Evolutionary conservation across 2,329 filamentous ascomycete species (phyloP).

Genomic region (Drechslerella dactyloides): DNA sequence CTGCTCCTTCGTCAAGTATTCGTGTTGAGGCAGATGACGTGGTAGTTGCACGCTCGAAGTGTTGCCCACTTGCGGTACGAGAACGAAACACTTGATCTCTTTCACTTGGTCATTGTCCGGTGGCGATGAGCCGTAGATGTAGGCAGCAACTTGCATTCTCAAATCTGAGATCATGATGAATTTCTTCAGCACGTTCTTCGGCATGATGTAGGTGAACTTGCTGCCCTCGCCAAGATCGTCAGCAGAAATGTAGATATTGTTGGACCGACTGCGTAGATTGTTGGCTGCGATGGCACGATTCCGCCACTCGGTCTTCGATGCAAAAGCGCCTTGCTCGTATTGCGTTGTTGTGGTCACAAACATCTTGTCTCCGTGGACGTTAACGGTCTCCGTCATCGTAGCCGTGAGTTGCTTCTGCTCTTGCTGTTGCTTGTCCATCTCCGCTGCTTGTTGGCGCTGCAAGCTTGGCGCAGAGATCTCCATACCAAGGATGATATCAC

Average conservation of each 20-base stretch:
- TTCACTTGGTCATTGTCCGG: slow-evolving; percentile 96
- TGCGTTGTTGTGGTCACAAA: slow-evolving; percentile 97
- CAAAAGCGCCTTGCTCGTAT: slow-evolving; percentile 96
- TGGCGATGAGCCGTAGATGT: slow-evolving; percentile 89
- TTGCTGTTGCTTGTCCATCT: slow-evolving; percentile 98
- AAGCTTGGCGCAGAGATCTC: slow-evolving; percentile 97
- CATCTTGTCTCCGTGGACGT: slow-evolving; percentile 94
- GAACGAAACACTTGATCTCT: slow-evolving; percentile 94
- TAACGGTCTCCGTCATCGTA: slow-evolving; percentile 97
- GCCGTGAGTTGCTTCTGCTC: slow-evolving; percentile 96
- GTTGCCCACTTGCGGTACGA: slow-evolving; percentile 95
- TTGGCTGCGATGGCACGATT: slow-evolving; percentile 95
- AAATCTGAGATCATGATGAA: slow-evolving; percentile 98
- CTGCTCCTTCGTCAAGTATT: slow-evolving; percentile 72
- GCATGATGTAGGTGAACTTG: slow-evolving; percentile 93
- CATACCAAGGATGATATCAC: slow-evolving; percentile 99
- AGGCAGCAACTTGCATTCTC: slow-evolving; percentile 93
- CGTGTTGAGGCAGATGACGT: slow-evolving; percentile 86
- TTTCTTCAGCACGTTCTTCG: slow-evolving; percentile 96
- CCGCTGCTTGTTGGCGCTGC: slow-evolving; percentile 96
- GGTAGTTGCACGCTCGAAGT: slow-evolving; percentile 90
- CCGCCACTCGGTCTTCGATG: slow-evolving; percentile 98
- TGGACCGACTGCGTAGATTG: slow-evolving; percentile 88
- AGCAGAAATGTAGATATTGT: slow-evolving; percentile 98
- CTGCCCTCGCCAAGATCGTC: slow-evolving; percentile 91